Percentiles rank a stretch among this genome's conserved stretches.
phyloP scores from a whole-genome alignment of 176 grass and related monocot genomes.

The Carex pumila region DNA sequence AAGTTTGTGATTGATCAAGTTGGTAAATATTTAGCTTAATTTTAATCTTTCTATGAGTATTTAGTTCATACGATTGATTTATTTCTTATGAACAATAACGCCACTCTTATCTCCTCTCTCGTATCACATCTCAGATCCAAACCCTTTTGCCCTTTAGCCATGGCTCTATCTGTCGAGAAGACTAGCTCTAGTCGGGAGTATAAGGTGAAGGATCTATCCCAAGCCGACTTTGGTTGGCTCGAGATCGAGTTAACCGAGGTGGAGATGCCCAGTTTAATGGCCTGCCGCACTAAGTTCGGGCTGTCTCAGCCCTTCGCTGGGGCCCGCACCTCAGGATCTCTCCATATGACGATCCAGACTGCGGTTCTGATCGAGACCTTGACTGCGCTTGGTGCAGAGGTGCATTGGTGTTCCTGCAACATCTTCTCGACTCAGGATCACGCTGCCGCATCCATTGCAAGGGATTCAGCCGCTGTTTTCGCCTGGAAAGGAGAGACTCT shows the following conservation, averaged over 20 bases:
- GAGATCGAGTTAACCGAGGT: constrained; percentile 94
- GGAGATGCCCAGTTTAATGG: constrained; percentile 94
- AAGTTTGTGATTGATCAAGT: no score
- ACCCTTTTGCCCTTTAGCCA: neutral
- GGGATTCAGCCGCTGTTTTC: constrained; percentile 81
- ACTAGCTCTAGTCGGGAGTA: constrained; percentile 74
- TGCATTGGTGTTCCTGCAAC: constrained; percentile 94
- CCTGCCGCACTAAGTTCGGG: constrained; percentile 79
- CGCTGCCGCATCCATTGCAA: constrained; percentile 85
- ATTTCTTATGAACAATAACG: neutral
- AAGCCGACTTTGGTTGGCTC: constrained; percentile 83
- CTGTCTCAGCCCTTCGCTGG: constrained; percentile 71
- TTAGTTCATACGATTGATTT: no score
- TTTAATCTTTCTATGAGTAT: no score
- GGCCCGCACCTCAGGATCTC: constrained; percentile 71
- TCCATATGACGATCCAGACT: constrained; percentile 99
- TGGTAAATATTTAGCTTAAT: no score
- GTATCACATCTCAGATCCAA: constrained; percentile 22
- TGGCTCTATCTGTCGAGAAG: constrained; percentile 89
- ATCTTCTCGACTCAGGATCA: constrained; percentile 99
- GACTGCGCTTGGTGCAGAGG: constrained; percentile 81
- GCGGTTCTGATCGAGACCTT: constrained; percentile 98
- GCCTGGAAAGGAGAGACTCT: constrained; percentile 97
- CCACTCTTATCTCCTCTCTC: neutral
- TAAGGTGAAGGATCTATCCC: constrained; percentile 94